Evolutionary conservation across 805 yeast species (phyloP).

Genomic region (Saturnispora serradocipensis): DNA sequence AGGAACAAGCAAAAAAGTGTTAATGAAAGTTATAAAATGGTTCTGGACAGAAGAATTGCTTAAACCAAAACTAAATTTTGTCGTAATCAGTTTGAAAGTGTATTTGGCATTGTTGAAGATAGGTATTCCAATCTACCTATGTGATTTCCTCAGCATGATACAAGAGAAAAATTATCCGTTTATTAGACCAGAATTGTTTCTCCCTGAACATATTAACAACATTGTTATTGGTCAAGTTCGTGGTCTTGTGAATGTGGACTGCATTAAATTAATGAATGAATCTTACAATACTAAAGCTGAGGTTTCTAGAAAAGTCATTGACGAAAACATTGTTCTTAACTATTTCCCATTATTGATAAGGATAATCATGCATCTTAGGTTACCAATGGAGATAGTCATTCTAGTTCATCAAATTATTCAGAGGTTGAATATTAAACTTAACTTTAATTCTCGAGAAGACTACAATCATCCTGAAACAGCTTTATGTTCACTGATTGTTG

Average conservation of each 20-base stretch:
- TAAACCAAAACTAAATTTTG: background rate
- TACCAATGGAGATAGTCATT: conserved; percentile 42
- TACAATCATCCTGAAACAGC: conserved; percentile 31
- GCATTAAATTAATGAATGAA: background rate
- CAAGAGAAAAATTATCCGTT: conserved; percentile 40
- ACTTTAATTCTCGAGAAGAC: background rate
- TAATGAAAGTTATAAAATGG: conserved; percentile 25
- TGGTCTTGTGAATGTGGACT: background rate
- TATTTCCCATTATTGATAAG: conserved; percentile 35
- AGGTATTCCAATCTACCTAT: conserved; percentile 40
- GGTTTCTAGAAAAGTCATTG: background rate
- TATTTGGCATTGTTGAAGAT: conserved; percentile 44
- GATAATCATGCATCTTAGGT: conserved; percentile 32
- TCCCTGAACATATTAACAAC: conserved; percentile 16
- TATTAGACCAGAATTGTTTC: conserved; percentile 13
- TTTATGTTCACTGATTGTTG: conserved; percentile 26
- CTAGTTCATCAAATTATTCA: conserved; percentile 26
- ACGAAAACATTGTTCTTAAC: conserved; percentile 13
- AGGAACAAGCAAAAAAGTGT: conserved; percentile 5
- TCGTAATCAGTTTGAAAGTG: conserved; percentile 29
- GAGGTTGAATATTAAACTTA: conserved; percentile 11
- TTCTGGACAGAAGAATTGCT: conserved; percentile 16
- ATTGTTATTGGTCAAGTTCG: background rate
- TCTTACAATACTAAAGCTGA: background rate
- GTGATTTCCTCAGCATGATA: conserved; percentile 38